Conservation (phyloP, 2,329 filamentous ascomycete genomes). For the Septoria linicola region DNA sequence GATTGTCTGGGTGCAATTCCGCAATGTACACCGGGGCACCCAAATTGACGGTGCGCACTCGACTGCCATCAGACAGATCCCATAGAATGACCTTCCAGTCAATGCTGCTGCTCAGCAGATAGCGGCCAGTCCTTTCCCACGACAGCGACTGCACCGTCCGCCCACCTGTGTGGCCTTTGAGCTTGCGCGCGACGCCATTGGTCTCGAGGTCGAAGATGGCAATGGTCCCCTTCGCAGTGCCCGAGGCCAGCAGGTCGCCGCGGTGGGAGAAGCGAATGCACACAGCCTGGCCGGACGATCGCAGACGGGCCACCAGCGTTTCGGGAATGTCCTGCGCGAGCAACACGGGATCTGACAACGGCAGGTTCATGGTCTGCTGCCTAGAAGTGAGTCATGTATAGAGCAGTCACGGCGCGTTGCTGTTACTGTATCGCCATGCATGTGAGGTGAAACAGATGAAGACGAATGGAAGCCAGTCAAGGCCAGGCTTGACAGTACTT, state of each 20-base stretch:
- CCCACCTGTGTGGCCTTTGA: constrained; percentile 74
- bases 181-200: constrained; percentile 90
- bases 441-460: neutral
- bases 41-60: constrained; percentile 83
- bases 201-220: constrained; percentile 98
- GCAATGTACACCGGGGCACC: constrained; percentile 93
- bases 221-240: constrained; percentile 85
- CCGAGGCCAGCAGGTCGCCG: constrained; percentile 91
- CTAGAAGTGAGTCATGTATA: constrained; percentile 17
- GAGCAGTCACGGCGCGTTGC: no score
- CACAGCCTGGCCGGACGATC: constrained; percentile 63
- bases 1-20: constrained; percentile 87
- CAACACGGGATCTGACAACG: constrained; percentile 69
- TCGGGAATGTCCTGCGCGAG: constrained; percentile 84
- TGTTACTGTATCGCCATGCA: no score
- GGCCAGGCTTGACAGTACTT: no score
- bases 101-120: constrained; percentile 87
- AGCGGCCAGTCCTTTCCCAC: constrained; percentile 90
- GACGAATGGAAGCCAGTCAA: no score
- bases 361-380: constrained; percentile 61
- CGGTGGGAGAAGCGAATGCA: constrained; percentile 85
- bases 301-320: constrained; percentile 81
- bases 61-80: constrained; percentile 74
- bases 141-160: constrained; percentile 91
- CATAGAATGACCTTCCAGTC: constrained; percentile 96